Base-by-base conservation (phyloP, 176 grass and related monocot species). In the Oryza brachyantha region DNA sequence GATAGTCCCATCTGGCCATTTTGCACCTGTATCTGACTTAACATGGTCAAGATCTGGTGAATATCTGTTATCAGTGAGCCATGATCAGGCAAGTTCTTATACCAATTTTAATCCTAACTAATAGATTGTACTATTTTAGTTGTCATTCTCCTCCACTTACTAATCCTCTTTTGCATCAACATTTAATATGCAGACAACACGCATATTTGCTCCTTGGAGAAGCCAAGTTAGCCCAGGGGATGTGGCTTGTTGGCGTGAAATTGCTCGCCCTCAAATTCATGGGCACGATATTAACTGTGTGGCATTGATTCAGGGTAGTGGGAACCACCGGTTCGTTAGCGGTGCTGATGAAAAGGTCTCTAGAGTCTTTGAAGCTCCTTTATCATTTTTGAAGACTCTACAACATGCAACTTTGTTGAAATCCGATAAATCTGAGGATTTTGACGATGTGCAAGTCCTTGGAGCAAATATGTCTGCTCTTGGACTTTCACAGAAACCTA, bases 391-490 rank as follows among this genome's bases (percentile, higher is more conserved):
- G 74, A 95, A 84, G 80, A 93, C 88, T 62, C 88, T 99, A 41
- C 85, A 89, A 48, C 86, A 87, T 81, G 90, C 92, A 84, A 89
- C 77, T 72, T 72, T 84, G 62, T 69, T 86, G 78, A 94, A 91
- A 79, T 81, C 81, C 64, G 78, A 80, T 57, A 79, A 79, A 69
- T 76, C 83, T 25, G 81, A 93, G 37, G 64, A 93, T 89, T 79
- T 89, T 68, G 79, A 83, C 21, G 69, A 87, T 57, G 87, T 99
- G 68, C 96, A 91, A 77, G 85, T 95, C 62, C 82, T 99, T 76
- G 92, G 96, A 84, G 96, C 96, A 70, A 99, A 99, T 87, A 99
- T 99, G 96, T 99, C 96, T 32, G 96, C 96, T 81, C 96, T 99
- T 81, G 96, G 96, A 29, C 84, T 99, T 71, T 99, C 96, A 48